These are phyloP conservation scores for Allium fistulosum DNA, from an alignment of 106 monocot genomes.

Conservation along the genomic window DNA sequence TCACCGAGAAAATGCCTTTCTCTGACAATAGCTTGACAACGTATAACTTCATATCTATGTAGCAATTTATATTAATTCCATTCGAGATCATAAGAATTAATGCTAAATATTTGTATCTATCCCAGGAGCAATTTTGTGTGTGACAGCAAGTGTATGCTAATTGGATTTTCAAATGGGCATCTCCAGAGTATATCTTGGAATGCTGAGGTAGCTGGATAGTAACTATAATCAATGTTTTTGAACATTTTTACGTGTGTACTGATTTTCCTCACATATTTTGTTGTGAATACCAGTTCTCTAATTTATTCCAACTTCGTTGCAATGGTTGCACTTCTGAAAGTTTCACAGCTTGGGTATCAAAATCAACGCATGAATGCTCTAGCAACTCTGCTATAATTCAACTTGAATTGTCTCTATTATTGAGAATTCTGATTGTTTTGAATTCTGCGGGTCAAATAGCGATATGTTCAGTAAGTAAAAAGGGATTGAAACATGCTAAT, in stretches of 20 bases:
- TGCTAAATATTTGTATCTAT: slow-evolving; percentile 1
- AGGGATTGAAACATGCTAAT: slow-evolving; percentile 58
- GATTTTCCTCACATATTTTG: slow-evolving; percentile 2
- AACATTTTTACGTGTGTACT: neutral
- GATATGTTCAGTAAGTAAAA: slow-evolving; percentile 77
- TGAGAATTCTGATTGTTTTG: slow-evolving; percentile 70
- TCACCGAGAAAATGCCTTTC: slow-evolving; percentile 70
- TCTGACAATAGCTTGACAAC: slow-evolving; percentile 40
- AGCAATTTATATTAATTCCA: neutral
- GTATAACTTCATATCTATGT: slow-evolving; percentile 27
- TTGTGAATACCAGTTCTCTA: slow-evolving; percentile 58
- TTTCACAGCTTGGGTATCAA: slow-evolving; percentile 6
- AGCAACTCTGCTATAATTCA: slow-evolving; percentile 56
- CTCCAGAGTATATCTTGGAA: slow-evolving; percentile 78
- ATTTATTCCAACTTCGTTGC: slow-evolving; percentile 41
- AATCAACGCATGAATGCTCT: slow-evolving; percentile 12
- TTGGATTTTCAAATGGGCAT: slow-evolving; percentile 77
- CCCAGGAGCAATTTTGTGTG: slow-evolving; percentile 94
- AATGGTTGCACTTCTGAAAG: slow-evolving; percentile 13
- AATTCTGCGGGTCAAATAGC: slow-evolving; percentile 71
- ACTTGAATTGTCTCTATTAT: slow-evolving; percentile 60
- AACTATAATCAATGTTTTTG: neutral
- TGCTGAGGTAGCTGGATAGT: slow-evolving; percentile 56
- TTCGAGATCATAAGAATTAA: neutral
- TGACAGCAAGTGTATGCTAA: slow-evolving; percentile 74